Conservation (phyloP, 352 stramenopile genomes). For the Globisporangium carolinianum region DNA sequence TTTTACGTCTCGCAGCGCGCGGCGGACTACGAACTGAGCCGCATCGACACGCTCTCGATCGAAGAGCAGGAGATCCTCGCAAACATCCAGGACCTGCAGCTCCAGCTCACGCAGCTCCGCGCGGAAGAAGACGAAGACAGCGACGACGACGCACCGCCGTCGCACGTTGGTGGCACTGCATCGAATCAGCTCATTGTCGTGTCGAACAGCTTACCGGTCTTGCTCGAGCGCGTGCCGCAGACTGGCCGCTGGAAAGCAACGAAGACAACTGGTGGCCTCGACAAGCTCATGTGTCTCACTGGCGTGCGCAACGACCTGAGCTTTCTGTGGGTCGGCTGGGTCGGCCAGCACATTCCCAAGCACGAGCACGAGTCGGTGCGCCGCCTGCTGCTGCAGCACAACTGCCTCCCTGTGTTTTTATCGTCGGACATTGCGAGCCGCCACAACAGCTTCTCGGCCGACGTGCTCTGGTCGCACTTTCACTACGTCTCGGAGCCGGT, state of each 20-base stretch:
- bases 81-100: slow-evolving; percentile 87
- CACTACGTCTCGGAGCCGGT: slow-evolving; percentile 84
- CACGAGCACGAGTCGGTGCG: slow-evolving; percentile 69
- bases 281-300: slow-evolving; percentile 80
- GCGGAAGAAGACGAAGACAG: slow-evolving; percentile 57
- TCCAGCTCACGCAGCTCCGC: slow-evolving; percentile 78
- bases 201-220: slow-evolving; percentile 80
- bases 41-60: slow-evolving; percentile 63
- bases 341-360: slow-evolving; percentile 84
- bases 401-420: slow-evolving; percentile 84
- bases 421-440: slow-evolving; percentile 75
- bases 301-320: slow-evolving; percentile 54
- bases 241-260: slow-evolving; percentile 78
- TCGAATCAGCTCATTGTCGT: slow-evolving; percentile 80
- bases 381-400: slow-evolving; percentile 76
- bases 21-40: slow-evolving; percentile 60
- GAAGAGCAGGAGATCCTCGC: slow-evolving; percentile 86
- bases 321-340: slow-evolving; percentile 87
- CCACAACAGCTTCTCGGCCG: slow-evolving; percentile 86
- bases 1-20: slow-evolving; percentile 74
- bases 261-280: slow-evolving; percentile 81
- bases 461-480: slow-evolving; percentile 89
- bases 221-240: slow-evolving; percentile 63
- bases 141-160: slow-evolving; percentile 27
- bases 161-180: background rate